A percentile compares a stretch with the other conserved stretches of the same genome.
phyloP scores from a whole-genome alignment of 208 protist genomes.

The Crithidia sp. region DNA sequence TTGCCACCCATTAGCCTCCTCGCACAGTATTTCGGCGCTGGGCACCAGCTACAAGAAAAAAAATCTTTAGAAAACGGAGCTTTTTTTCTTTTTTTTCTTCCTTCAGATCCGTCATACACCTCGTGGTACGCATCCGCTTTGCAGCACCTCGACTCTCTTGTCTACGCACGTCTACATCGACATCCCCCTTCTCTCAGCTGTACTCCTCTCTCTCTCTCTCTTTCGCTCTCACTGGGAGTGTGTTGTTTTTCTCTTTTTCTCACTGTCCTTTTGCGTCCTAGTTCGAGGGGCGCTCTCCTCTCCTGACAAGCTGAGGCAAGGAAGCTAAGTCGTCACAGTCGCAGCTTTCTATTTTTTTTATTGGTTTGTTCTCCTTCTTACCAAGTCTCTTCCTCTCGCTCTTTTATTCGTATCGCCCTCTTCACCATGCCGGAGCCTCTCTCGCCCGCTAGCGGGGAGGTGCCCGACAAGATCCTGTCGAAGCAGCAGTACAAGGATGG shows the following conservation, averaged over 20 bases:
- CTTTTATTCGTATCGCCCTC: neutral
- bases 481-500: slow-evolving; percentile 65
- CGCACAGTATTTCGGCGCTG: no score
- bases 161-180: no score
- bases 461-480: slow-evolving; percentile 54
- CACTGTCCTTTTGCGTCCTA: neutral
- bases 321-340: no score
- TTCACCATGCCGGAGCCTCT: slow-evolving; percentile 45
- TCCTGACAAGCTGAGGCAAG: no score
- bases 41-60: no score
- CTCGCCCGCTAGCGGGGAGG: slow-evolving; percentile 46
- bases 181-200: neutral
- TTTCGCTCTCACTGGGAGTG: neutral
- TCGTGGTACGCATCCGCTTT: no score
- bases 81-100: neutral
- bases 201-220: neutral
- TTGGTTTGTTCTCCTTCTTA: neutral
- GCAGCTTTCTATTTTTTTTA: neutral
- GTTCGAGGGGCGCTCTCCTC: no score
- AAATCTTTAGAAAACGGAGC: neutral
- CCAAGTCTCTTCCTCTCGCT: neutral
- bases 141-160: no score
- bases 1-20: no score
- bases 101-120: no score
- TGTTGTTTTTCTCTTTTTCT: neutral